Evolutionary conservation across 2,329 filamentous ascomycete genomes (phyloP), one percentile per base, ranked within the genome.

Genomic region (Trichoderma atrobrunneum): DNA sequence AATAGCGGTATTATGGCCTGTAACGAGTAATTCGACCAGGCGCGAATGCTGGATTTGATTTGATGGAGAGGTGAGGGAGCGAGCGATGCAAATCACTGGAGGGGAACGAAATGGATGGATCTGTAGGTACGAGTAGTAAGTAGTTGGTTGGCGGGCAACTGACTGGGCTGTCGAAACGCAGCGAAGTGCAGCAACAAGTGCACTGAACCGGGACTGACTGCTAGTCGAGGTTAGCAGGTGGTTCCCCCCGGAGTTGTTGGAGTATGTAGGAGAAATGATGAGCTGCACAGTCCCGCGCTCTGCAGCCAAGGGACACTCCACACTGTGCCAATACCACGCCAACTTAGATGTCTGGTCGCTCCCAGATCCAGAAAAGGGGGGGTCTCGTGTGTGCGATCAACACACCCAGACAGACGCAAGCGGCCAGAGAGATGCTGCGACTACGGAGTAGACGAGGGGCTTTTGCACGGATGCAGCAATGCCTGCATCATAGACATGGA

Each of bases 311-410:
- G 14, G 36, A 8, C 61, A 32, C 62, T 54, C 62, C 62, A 54
- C 61, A 64, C 61, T 64, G 61, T 39, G 43, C 43, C n/a, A 51
- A 51, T 51, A 21, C 43, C 43, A 21, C 43, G 5, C 43, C 10
- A 12, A 51, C 43, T 6, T 51, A 51, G n/a, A 30, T 43, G 7
- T 39, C 11, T 18, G 16, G 36, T 18, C 36, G 36, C 36, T 39
- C 61, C 66, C 54, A 69, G 54, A 57, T 60, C 66, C 66, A 61
- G 66, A 69, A 69, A 69, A 69, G 36, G 56, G 65, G 65, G 66
- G 66, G 54, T 60, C 32, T 34, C 36, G 30, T 26, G 26, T 51
- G 60, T 39, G 34, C 56, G 66, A 69, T 69, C 66, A 51, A 32
- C 66, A 30, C 43, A 21, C 43, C 18, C 43, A 30, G 28, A 30